phyloP scores from a whole-genome alignment of 2,329 filamentous ascomycete species.

The Xylariaceae sp. region DNA sequence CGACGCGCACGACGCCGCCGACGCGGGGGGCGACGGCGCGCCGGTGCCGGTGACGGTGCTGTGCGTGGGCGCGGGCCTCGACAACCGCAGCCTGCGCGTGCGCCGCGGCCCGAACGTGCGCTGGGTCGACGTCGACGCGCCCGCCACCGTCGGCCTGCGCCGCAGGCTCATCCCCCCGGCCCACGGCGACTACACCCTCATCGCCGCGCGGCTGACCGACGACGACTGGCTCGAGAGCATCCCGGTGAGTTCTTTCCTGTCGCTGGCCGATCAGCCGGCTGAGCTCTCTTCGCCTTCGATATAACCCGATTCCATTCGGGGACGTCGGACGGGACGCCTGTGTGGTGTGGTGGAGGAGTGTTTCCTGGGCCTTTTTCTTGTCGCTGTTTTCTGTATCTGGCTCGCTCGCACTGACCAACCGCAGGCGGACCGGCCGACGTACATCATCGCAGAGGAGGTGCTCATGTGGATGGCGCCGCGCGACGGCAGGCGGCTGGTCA shows the following conservation, averaged over 20 bases:
- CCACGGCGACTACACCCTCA: neutral
- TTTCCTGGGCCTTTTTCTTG: no score
- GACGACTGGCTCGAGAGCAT: constrained; percentile 3
- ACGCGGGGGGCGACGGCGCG: no score
- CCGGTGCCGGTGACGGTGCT: constrained; percentile 17
- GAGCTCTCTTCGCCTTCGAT: neutral
- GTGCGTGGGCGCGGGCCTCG: constrained; percentile 17
- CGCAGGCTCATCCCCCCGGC: neutral
- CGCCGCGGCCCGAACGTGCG: constrained; percentile 2
- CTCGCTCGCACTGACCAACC: neutral
- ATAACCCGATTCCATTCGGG: neutral
- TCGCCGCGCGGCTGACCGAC: neutral
- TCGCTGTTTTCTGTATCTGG: no score
- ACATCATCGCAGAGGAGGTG: constrained; percentile 4
- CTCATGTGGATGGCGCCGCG: constrained; percentile 2
- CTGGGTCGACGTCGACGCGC: constrained; percentile 18
- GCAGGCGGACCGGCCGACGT: constrained; percentile 4
- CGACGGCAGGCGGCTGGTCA: constrained; percentile 1
- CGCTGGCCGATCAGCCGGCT: neutral
- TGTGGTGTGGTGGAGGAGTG: no score
- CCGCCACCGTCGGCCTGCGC: constrained; percentile 13
- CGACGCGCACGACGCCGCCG: constrained; percentile 8
- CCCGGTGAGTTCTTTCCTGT: constrained; percentile 10
- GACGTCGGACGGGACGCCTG: neutral
- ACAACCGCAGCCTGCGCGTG: constrained; percentile 13